phyloP scores from a whole-genome alignment of 441 rosid species.

The Manihot esculenta region DNA sequence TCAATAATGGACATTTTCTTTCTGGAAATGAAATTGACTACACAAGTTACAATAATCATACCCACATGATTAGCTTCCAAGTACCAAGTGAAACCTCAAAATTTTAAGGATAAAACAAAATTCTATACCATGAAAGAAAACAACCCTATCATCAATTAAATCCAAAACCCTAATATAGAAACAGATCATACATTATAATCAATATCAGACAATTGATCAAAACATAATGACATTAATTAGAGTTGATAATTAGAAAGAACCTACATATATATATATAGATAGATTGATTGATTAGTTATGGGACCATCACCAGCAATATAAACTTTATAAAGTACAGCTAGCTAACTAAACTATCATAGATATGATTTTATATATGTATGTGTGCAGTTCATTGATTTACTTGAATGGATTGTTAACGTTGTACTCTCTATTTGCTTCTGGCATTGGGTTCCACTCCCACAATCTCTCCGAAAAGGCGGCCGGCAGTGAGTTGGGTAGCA shows the following conservation, averaged over 20 bases:
- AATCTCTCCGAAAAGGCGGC: conserved; percentile 50
- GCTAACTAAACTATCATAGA: background rate
- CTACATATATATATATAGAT: conserved; percentile 3
- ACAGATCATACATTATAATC: conserved; percentile 7
- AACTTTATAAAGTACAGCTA: background rate
- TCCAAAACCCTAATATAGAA: conserved; percentile 20
- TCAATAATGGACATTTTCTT: background rate
- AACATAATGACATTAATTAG: conserved; percentile 12
- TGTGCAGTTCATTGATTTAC: conserved; percentile 32
- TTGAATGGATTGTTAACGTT: conserved; percentile 58
- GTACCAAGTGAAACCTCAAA: too few species aligned
- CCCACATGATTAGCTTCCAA: background rate
- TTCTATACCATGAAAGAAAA: background rate
- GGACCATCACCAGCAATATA: background rate
- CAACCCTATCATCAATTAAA: background rate
- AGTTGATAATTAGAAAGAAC: conserved; percentile 10
- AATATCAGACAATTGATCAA: conserved; percentile 7
- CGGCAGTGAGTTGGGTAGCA: conserved; percentile 46
- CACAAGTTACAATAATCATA: background rate
- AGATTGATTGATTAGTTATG: conserved; percentile 9
- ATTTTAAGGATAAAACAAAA: background rate
- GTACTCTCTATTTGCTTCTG: conserved; percentile 57
- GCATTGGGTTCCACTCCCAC: conserved; percentile 89
- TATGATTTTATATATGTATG: background rate
- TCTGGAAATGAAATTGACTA: conserved; percentile 6